Evolutionary conservation across 1,139 yeast genomes (phyloP), one percentile per base, ranked within the genome.

Genomic region (Meyerozyma athensensis): DNA sequence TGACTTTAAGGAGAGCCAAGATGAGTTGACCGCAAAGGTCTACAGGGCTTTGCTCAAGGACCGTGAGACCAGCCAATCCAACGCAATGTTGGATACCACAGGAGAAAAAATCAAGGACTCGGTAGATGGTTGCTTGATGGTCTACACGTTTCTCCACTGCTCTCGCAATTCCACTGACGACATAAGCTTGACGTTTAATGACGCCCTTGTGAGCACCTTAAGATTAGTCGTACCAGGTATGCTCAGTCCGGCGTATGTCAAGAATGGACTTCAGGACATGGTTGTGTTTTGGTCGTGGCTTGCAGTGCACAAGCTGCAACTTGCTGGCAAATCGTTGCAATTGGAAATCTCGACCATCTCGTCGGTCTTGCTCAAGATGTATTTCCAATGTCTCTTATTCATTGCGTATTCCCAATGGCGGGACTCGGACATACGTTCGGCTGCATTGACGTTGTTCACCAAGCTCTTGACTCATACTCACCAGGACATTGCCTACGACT

Each of bases 401-500:
- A 48, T 58, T 5, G 50, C 59, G 26, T 43, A 48, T 4, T 43
- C 43, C 30, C 30, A 37, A 36, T 18, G 37, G 17, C 19, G 43
- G 39, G 28, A 34, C 16, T 41, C 42, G 14, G 50, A 45, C 24
- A 53, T 60, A 40, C 50, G 67, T 31, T 66, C 56, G 39, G 53
- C 54, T 30, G 54, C 61, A 8, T 56, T 75, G 46, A 77, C 82
- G 0, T 60, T 81, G 34, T 56, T 82, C 36, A 73, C 80, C 1
- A 77, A 72, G 46, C 52, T 81, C 2, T 57, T 89, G 45, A 70
- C 81, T 3, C 54, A 74, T 24, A 59, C 80, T 28, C 75, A 80
- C 0, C 86, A 83, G 42, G 63, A 64, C 3, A 62, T 69, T 10
- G 64, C 85, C 1, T 85, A 77, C 56, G 68, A 65, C 4, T 86